Percentiles rank a stretch among this genome's conserved stretches.
Evolutionary conservation across 495 filamentous ascomycete genomes (phyloP).

Genomic region (Barbatosphaeria neglecta): DNA sequence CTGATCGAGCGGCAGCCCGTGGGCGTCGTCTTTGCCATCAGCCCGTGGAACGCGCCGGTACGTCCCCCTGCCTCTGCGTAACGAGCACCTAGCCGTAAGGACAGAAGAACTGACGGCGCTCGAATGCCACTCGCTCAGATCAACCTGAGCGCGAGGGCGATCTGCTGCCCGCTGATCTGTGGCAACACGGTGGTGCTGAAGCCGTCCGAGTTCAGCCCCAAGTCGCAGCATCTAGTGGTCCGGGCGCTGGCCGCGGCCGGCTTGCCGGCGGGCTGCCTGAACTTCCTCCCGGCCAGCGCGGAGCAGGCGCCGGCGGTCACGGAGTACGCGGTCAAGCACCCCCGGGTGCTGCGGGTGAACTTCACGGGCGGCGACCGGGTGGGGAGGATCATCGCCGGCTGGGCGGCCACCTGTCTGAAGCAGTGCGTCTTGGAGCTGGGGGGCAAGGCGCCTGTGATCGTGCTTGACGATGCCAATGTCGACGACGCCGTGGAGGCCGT

Average conservation of each 20-base stretch:
- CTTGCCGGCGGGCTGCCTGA: conserved; percentile 36
- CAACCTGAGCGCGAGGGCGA: conserved; percentile 48
- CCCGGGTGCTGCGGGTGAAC: conserved; percentile 34
- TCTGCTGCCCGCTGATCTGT: conserved; percentile 55
- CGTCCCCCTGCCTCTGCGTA: no score
- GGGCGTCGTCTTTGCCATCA: conserved; percentile 24
- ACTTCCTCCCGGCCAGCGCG: conserved; percentile 31
- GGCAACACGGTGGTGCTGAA: conserved; percentile 74
- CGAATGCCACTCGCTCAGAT: conserved; percentile 36
- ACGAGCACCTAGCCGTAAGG: no score
- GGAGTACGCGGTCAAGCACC: conserved; percentile 35
- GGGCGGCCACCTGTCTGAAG: conserved; percentile 44
- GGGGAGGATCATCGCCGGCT: conserved; percentile 24
- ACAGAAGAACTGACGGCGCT: conserved; percentile 41
- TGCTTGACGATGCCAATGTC: conserved; percentile 21
- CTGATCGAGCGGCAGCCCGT: conserved; percentile 15
- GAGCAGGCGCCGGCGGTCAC: conserved; percentile 33
- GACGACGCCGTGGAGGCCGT: conserved; percentile 21
- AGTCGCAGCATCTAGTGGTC: conserved; percentile 55
- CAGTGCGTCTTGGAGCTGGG: conserved; percentile 36
- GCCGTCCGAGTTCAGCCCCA: conserved; percentile 60
- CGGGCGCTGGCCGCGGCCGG: conserved; percentile 55
- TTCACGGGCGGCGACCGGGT: conserved; percentile 25
- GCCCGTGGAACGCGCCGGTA: conserved; percentile 25
- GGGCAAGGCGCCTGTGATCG: conserved; percentile 21